phyloP scores from a whole-genome alignment of 2,329 filamentous ascomycete species.

The Tolypocladium paradoxum region DNA sequence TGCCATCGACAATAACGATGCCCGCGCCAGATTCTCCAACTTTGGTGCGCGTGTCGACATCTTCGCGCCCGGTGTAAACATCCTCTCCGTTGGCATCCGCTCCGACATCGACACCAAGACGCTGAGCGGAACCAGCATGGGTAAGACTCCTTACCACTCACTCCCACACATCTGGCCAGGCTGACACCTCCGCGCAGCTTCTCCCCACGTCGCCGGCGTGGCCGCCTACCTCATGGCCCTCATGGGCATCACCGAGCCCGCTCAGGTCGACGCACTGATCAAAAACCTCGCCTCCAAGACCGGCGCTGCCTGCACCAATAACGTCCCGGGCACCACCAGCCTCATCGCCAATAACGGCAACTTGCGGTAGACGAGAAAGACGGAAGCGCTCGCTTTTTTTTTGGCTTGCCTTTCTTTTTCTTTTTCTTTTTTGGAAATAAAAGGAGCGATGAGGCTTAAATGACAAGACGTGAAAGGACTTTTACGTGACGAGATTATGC shows the following conservation, averaged over 20 bases:
- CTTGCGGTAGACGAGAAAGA: slow-evolving; percentile 3
- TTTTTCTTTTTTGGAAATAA: background rate
- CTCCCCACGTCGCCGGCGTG: slow-evolving; percentile 56
- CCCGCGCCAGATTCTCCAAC: slow-evolving; percentile 45
- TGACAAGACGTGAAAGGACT: background rate
- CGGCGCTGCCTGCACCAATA: slow-evolving; percentile 32
- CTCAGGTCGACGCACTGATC: slow-evolving; percentile 33
- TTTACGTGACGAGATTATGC: background rate
- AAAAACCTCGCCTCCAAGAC: slow-evolving; percentile 39
- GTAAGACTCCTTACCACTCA: slow-evolving; percentile 12
- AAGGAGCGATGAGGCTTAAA: background rate
- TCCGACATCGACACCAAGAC: slow-evolving; percentile 31
- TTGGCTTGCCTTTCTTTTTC: background rate
- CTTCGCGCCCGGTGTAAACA: slow-evolving; percentile 44
- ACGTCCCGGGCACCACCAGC: slow-evolving; percentile 33
- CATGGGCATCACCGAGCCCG: slow-evolving; percentile 32
- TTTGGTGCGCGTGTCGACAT: slow-evolving; percentile 42
- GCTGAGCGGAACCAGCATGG: slow-evolving; percentile 50
- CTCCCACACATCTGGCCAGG: background rate
- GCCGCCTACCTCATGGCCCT: slow-evolving; percentile 56
- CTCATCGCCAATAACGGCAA: slow-evolving; percentile 48
- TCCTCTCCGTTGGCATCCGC: slow-evolving; percentile 42
- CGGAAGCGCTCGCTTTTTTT: background rate
- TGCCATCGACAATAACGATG: slow-evolving; percentile 41
- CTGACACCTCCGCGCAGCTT: slow-evolving; percentile 27